Percentiles rank a stretch among this genome's conserved stretches.
phyloP scores from a whole-genome alignment of 2,329 filamentous ascomycete species.

The Colletotrichum euphorbiae region DNA sequence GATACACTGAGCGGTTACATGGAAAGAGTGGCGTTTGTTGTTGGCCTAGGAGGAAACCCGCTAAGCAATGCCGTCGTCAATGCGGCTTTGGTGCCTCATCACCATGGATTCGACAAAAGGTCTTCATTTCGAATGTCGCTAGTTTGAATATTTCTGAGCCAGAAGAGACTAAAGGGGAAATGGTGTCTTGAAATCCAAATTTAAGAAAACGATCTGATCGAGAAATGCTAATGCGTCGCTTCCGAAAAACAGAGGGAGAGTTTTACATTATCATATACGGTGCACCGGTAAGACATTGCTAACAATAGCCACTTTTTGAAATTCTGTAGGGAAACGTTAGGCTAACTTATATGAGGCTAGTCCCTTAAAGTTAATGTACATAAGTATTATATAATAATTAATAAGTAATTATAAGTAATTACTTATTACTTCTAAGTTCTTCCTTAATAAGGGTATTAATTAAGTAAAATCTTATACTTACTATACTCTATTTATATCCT shows the following conservation, averaged over 20 bases:
- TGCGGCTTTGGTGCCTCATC: slow-evolving; percentile 25
- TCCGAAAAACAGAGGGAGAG: neutral
- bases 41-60: neutral
- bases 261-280: neutral
- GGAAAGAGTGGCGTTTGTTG: slow-evolving; percentile 17
- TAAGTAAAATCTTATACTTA: no score
- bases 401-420: no score
- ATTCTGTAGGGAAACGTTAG: no score
- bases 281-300: no score
- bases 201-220: neutral
- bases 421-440: no score
- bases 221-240: neutral
- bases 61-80: slow-evolving; percentile 33
- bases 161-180: slow-evolving; percentile 16
- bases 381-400: no score
- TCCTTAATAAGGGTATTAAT: no score
- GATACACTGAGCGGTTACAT: slow-evolving; percentile 32
- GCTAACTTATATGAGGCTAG: no score
- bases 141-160: neutral
- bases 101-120: slow-evolving; percentile 12
- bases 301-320: no score
- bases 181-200: neutral
- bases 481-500: no score
- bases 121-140: neutral
- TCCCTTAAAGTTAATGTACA: no score